These are phyloP conservation scores for Penicillium cosmopolitanum DNA, from an alignment of 495 filamentous ascomycete species.

Conservation along the genomic window DNA sequence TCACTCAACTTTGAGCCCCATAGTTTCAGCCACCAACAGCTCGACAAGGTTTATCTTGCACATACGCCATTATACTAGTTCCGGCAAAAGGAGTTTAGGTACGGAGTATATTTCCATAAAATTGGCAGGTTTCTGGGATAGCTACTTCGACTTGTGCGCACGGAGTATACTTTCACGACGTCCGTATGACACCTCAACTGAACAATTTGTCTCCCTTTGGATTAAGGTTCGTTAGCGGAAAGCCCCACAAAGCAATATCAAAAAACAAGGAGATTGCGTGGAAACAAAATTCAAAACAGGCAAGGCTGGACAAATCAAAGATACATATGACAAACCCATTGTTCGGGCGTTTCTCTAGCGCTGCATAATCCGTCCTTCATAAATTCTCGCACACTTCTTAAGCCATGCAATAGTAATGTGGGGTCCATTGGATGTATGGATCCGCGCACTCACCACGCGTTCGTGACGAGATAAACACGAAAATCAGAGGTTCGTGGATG, in stretches of 20 bases:
- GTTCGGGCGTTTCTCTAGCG: background rate
- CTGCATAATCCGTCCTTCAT: no score
- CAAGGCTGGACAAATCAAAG: background rate
- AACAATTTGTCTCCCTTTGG: background rate
- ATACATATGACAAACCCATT: background rate
- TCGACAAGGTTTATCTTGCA: background rate
- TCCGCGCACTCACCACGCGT: no score
- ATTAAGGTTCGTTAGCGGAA: slow-evolving; percentile 2
- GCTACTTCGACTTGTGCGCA: background rate
- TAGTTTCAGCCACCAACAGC: background rate
- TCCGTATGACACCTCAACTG: background rate
- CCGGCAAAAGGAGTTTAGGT: background rate
- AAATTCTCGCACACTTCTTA: no score
- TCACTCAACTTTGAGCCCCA: background rate
- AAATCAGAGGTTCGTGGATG: no score
- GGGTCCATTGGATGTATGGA: no score
- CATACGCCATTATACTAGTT: no score
- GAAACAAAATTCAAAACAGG: background rate
- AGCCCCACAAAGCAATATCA: background rate
- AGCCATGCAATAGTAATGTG: no score
- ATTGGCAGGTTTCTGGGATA: background rate
- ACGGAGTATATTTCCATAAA: background rate
- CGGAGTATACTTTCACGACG: background rate
- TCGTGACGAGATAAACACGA: no score
- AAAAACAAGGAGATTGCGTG: background rate